phyloP scores from a whole-genome alignment of 2,329 filamentous ascomycete species.

The Cladophialophora carrionii region DNA sequence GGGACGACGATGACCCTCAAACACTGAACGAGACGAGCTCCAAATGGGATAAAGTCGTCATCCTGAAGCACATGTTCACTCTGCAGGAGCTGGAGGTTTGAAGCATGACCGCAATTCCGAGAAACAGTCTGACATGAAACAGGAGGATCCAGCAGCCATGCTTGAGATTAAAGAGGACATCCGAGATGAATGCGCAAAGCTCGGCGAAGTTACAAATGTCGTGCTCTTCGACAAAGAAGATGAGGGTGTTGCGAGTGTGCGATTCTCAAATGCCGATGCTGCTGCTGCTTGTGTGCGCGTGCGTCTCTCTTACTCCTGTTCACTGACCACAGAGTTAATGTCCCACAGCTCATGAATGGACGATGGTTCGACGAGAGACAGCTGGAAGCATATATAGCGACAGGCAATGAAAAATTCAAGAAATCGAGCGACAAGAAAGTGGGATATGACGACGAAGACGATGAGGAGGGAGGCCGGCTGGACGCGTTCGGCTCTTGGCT shows the following conservation, averaged over 20 bases:
- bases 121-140: conserved; percentile 13
- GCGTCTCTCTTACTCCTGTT: conserved; percentile 30
- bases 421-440: conserved; percentile 61
- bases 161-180: conserved; percentile 95
- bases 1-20: conserved; percentile 84
- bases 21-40: conserved; percentile 60
- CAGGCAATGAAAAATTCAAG: conserved; percentile 72
- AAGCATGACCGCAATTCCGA: not conserved
- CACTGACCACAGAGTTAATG: not conserved
- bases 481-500: conserved; percentile 56
- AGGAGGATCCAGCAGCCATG: conserved; percentile 77
- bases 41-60: conserved; percentile 76
- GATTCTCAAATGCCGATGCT: conserved; percentile 72
- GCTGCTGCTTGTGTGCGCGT: conserved; percentile 70
- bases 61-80: conserved; percentile 93
- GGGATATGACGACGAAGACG: conserved; percentile 53
- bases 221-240: conserved; percentile 85
- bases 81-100: conserved; percentile 71
- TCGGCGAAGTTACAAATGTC: conserved; percentile 87
- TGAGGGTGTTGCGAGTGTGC: conserved; percentile 82
- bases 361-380: conserved; percentile 74
- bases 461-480: conserved; percentile 51
- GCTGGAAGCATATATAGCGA: conserved; percentile 71
- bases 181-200: conserved; percentile 81
- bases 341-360: conserved; percentile 68